Base-by-base conservation (phyloP, 169 alveolate genomes). In the Hepatocystis sp. region DNA sequence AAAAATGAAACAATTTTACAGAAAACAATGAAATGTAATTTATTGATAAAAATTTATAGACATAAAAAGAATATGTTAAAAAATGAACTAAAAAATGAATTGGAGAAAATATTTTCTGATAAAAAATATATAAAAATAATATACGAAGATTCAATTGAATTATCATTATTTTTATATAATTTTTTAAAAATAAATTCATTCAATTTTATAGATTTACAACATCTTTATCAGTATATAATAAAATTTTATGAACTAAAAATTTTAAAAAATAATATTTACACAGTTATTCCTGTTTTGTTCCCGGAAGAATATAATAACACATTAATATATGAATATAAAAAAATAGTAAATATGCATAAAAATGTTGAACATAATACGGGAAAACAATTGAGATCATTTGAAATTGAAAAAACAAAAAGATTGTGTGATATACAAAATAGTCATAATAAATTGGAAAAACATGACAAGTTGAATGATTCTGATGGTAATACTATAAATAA, bases 141-240 rank as follows among this genome's bases (percentile, higher is more conserved):
- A 13, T 71, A 71, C 27, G 86, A 71, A 71, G 86, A 71, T 32
- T 61, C 71, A 4, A 8, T 51, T 40, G 86, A 71, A 52, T 51
- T 71, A 55, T 55, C 76, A 13, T 71, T 76, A 11, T 71, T 71
- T 36, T 71, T 71, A 27, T 21, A 36, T 34, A 36, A 71, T 47
- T 71, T 71, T 71, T 71, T 71, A 71, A 60, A 56, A 71, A 56
- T 71, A n/a, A 71, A 71, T 71, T 40, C 63, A 32, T 17, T 17
- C 15, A 71, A 71, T 71, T 15, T 55, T 40, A 71, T 71, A 51
- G 86, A 71, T 46, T 40, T 71, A 34, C 86, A 71, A 23, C 64
- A 71, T 51, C 46, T 71, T 17, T 71, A 71, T 25, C 65, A 71
- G 34, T 44, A 60, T 56, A 52, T 71, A 21, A 56, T 71, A 36